Conservation (phyloP, 2,329 filamentous ascomycete genomes). For the Teratosphaeria epicoccoides region DNA sequence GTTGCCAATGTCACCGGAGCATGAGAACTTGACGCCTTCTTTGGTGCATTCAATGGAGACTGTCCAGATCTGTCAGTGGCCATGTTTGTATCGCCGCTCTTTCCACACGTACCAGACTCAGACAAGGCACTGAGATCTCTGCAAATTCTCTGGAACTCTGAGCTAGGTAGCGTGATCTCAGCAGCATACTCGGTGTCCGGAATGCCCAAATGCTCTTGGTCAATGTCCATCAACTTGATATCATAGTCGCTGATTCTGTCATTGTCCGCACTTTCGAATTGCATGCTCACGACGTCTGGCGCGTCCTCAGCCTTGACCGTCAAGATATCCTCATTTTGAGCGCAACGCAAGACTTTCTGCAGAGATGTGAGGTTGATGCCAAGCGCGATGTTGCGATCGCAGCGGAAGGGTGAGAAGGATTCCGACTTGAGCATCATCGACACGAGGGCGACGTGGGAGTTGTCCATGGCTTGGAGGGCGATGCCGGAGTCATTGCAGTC, state of each 20-base stretch:
- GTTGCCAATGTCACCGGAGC: conserved; percentile 89
- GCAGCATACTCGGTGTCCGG: conserved; percentile 98
- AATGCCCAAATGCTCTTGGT: conserved; percentile 97
- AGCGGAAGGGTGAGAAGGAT: conserved; percentile 87
- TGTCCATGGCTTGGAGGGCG: conserved; percentile 98
- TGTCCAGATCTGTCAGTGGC: conserved; percentile 31
- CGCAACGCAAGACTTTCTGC: conserved; percentile 92
- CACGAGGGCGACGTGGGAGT: conserved; percentile 96
- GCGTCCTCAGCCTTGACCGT: conserved; percentile 97
- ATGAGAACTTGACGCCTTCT: conserved; percentile 92
- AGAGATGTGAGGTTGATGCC: conserved; percentile 94
- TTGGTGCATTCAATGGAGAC: conserved; percentile 94
- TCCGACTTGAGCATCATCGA: conserved; percentile 98
- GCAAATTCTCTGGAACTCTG: conserved; percentile 91
- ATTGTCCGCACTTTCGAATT: conserved; percentile 81
- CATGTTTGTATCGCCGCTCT: not conserved
- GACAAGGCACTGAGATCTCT: conserved; percentile 84
- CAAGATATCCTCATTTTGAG: conserved; percentile 86
- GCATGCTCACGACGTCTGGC: conserved; percentile 87
- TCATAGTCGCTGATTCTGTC: conserved; percentile 98
- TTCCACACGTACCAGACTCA: conserved; percentile 65
- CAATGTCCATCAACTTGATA: conserved; percentile 99
- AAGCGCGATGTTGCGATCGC: conserved; percentile 96
- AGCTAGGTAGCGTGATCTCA: conserved; percentile 75
- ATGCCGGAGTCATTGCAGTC: conserved; percentile 99